Evolutionary conservation across 306 rosid genomes (phyloP).

Genomic region (Fragaria iinumae): DNA sequence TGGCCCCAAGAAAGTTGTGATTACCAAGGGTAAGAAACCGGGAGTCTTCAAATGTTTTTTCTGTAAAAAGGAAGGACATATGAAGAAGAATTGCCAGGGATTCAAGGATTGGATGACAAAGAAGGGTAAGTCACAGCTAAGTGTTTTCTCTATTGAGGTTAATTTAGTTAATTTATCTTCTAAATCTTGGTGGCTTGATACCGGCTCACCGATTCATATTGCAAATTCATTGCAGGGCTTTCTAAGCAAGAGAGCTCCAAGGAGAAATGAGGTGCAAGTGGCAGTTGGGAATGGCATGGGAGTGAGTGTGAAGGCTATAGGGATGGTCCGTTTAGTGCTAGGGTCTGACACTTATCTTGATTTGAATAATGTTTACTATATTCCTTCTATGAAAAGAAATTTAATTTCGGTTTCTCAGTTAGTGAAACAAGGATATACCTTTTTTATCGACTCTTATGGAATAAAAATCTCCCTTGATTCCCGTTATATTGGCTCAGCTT

Average conservation of each 20-base stretch:
- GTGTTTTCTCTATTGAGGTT: background rate
- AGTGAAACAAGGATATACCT: background rate
- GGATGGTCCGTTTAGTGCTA: background rate
- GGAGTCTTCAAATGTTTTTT: background rate
- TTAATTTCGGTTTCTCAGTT: background rate
- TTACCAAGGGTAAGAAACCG: background rate
- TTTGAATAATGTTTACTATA: background rate
- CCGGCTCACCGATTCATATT: background rate
- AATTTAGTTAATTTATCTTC: background rate
- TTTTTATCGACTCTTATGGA: background rate
- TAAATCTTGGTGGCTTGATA: constrained; percentile 10
- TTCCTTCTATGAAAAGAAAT: background rate
- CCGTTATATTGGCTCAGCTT: background rate
- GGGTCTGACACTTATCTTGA: background rate
- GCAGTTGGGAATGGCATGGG: background rate
- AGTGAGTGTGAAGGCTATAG: background rate
- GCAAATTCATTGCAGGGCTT: background rate
- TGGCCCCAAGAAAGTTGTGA: background rate
- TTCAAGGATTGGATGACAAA: background rate
- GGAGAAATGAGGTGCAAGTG: background rate
- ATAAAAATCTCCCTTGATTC: background rate
- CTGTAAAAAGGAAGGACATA: background rate
- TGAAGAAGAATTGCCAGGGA: background rate
- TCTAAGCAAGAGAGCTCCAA: background rate
- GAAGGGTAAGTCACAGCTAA: background rate